Evolutionary conservation across 345 rosid species (phyloP).

Genomic region (Crucihimalaya himalaica): DNA sequence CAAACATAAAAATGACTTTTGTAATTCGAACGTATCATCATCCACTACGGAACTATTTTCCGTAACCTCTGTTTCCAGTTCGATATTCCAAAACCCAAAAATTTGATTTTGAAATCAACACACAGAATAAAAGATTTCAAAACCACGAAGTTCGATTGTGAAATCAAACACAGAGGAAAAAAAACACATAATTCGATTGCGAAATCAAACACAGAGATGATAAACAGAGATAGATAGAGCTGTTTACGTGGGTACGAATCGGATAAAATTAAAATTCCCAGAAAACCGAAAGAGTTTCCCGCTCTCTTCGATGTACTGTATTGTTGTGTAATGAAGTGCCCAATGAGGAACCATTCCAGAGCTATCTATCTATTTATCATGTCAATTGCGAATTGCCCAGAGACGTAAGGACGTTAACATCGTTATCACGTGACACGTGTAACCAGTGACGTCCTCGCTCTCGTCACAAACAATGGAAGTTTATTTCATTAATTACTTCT

Average conservation of each 20-base stretch:
- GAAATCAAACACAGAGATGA: neutral
- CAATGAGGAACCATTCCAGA: neutral
- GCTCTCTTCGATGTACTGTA: neutral
- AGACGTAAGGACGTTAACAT: slow-evolving; percentile 7
- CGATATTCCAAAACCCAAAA: neutral
- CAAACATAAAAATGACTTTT: neutral
- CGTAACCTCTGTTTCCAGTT: neutral
- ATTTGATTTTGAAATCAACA: neutral
- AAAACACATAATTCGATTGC: no score
- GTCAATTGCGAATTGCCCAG: neutral
- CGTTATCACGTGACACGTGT: slow-evolving; percentile 16
- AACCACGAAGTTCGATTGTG: neutral
- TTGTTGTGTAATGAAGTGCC: neutral
- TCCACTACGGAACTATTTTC: neutral
- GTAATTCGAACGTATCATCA: no score
- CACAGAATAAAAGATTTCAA: neutral
- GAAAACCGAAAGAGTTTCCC: slow-evolving; percentile 2
- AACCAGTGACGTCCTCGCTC: slow-evolving; percentile 18
- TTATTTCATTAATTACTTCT: neutral
- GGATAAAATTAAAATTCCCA: neutral
- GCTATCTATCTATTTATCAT: neutral
- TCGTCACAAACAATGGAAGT: slow-evolving; percentile 4
- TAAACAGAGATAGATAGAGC: neutral
- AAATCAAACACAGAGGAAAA: neutral
- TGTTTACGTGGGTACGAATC: slow-evolving; percentile 2